These are phyloP conservation scores for Talaromyces rugulosus DNA, from an alignment of 2,329 filamentous ascomycete genomes.

Conservation along the genomic window DNA sequence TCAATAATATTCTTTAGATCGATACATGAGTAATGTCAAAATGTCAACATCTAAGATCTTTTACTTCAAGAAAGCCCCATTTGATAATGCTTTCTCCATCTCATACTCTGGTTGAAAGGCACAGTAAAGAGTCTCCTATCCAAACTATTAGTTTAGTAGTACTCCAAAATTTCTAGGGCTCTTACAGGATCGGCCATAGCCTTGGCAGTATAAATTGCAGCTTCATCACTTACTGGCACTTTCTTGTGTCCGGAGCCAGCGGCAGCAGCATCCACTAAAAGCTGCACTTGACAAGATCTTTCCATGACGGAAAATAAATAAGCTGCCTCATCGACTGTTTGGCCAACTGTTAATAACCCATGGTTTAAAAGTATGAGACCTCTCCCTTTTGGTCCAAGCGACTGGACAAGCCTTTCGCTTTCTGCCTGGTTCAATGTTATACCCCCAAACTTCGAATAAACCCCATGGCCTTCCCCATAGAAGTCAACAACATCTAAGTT, in stretches of 20 bases:
- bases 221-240: not conserved
- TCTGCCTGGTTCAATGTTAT: not conserved
- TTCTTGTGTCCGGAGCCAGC: not conserved
- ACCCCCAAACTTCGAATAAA: not conserved
- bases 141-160: not conserved
- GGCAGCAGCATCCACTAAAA: not conserved
- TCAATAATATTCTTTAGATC: too few relatives aligned
- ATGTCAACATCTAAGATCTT: not conserved
- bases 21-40: not conserved
- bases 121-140: not conserved
- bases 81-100: not conserved
- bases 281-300: not conserved
- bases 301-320: not conserved
- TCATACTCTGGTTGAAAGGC: not conserved
- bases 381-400: not conserved
- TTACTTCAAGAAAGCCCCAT: not conserved
- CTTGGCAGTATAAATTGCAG: not conserved
- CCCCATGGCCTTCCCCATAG: not conserved
- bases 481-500: conserved; percentile 1
- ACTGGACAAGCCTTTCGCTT: not conserved
- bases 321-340: not conserved
- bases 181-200: not conserved
- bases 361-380: not conserved
- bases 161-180: not conserved
- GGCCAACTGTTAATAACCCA: not conserved